Conservation (phyloP, 2,329 filamentous ascomycete genomes). For the Ophiostoma populinum region DNA sequence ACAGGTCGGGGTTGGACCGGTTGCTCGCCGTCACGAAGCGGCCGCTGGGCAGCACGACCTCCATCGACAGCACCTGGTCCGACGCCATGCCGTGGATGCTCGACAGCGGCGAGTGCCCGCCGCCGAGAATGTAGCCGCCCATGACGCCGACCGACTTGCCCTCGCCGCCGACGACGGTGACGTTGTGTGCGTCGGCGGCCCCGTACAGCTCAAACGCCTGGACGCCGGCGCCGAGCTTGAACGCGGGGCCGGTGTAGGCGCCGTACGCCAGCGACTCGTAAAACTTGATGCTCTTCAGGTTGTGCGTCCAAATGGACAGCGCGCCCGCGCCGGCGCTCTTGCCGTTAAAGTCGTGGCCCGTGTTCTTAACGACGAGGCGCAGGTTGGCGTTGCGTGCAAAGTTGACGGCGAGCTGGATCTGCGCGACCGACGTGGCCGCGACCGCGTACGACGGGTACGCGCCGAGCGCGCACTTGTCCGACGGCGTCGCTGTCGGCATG, state of each 20-base stretch:
- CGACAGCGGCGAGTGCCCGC: slow-evolving; percentile 36
- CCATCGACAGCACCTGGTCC: slow-evolving; percentile 29
- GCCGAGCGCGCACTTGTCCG: slow-evolving; percentile 17
- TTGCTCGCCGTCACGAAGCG: slow-evolving; percentile 24
- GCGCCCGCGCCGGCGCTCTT: slow-evolving; percentile 22
- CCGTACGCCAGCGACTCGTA: slow-evolving; percentile 23
- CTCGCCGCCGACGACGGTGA: slow-evolving; percentile 32
- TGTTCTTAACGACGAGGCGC: slow-evolving; percentile 33
- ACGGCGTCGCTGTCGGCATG: slow-evolving; percentile 13
- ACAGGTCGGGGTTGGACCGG: slow-evolving; percentile 32
- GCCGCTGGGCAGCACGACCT: slow-evolving; percentile 30
- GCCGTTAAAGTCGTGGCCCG: slow-evolving; percentile 32
- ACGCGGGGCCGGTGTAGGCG: slow-evolving; percentile 9
- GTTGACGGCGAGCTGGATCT: slow-evolving; percentile 29
- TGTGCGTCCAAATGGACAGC: slow-evolving; percentile 20
- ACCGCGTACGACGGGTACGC: slow-evolving; percentile 26
- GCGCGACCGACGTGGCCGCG: slow-evolving; percentile 22
- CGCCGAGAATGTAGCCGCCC: slow-evolving; percentile 30
- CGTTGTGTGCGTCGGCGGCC: slow-evolving; percentile 25
- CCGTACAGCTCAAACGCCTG: slow-evolving; percentile 33
- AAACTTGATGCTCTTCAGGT: slow-evolving; percentile 23
- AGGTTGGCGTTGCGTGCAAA: slow-evolving; percentile 28
- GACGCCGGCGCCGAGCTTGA: slow-evolving; percentile 33
- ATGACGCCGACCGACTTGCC: slow-evolving; percentile 30
- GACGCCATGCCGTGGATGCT: slow-evolving; percentile 30